Conservation (phyloP, 164 flowering plant genomes). For the Vitis rupestris region DNA sequence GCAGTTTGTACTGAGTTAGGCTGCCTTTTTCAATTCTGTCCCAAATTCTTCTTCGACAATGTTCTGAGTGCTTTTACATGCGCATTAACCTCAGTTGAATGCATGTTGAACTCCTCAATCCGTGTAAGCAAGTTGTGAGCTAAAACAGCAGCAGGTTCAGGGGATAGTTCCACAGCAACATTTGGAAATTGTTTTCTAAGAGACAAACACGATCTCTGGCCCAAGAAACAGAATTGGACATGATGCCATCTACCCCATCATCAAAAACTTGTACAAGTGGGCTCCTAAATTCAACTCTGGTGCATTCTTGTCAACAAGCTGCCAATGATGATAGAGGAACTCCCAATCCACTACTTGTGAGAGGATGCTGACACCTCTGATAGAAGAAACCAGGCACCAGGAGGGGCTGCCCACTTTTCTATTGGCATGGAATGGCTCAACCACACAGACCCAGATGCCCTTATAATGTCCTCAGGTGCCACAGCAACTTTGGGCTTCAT, state of each 20-base stretch:
- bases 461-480: conserved; percentile 77
- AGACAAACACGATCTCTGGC: conserved; percentile 74
- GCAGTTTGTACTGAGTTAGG: too few species aligned
- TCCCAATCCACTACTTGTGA: conserved; percentile 82
- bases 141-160: conserved; percentile 84
- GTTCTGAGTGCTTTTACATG: conserved; percentile 91
- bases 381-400: conserved; percentile 93
- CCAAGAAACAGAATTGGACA: conserved; percentile 64
- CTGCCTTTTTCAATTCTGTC: too few species aligned
- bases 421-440: conserved; percentile 56
- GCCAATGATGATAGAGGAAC: conserved; percentile 92
- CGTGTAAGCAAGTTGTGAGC: conserved; percentile 79
- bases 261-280: conserved; percentile 25
- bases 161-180: conserved; percentile 82
- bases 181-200: conserved; percentile 80
- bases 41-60: conserved; percentile 20
- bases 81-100: conserved; percentile 93
- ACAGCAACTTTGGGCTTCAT: conserved; percentile 60
- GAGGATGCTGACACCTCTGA: conserved; percentile 84
- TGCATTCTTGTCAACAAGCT: conserved; percentile 65
- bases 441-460: conserved; percentile 78
- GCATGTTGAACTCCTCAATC: conserved; percentile 86
- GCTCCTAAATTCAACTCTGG: conserved; percentile 23
- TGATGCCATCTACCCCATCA: conserved; percentile 32
- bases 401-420: conserved; percentile 93